Base-by-base conservation (phyloP, 139 green algal genomes). In the Haematococcus sp. region DNA sequence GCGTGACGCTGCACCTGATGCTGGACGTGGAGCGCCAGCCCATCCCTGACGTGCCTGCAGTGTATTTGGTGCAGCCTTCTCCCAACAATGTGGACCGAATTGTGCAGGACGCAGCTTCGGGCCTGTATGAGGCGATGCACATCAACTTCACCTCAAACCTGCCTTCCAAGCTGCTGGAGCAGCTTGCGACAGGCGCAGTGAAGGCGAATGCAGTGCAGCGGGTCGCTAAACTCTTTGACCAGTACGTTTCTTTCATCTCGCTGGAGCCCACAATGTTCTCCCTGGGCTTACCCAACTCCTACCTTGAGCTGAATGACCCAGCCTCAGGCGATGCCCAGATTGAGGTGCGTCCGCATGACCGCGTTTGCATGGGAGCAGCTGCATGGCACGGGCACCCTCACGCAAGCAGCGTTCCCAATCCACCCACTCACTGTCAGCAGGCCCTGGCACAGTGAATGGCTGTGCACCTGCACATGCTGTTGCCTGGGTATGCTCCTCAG, bases 1-100 rank as follows among this genome's bases (percentile, higher is more conserved):
- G 96, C 69, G 90, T 99, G 30, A 99, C 96, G 23, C 83, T 99
- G 68, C 90, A 98, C 75, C 80, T 99, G 20, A 71, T 89, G 60
- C 70, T 99, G 20, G 92, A 98, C 27, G 34, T 76, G 0, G 91
- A 97, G 0, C 86, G 96, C 20, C 90, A 99, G 83, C 61, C 88
- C 44, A 98, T 99, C 58, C 87, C 94, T 0, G 96, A 99, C 55
- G 94, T 97, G n/a, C 93, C 96, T 31, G 95, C 94, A 0, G 81
- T 99, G 0, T 99, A 99, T 77, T 93, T 98, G 56, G 81, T 99
- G n/a, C 76, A 89, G 35, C 86, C 92, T 22, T 93, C 73, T 7
- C 56, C 79, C 28, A 54, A 73, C 15, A 93, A 94, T 35, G 74
- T 97, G 3, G 70, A 90, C 31, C 81, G 84, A 11, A 92, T 98